Base-by-base conservation (phyloP, 2,329 filamentous ascomycete species). In the Apiospora marii region DNA sequence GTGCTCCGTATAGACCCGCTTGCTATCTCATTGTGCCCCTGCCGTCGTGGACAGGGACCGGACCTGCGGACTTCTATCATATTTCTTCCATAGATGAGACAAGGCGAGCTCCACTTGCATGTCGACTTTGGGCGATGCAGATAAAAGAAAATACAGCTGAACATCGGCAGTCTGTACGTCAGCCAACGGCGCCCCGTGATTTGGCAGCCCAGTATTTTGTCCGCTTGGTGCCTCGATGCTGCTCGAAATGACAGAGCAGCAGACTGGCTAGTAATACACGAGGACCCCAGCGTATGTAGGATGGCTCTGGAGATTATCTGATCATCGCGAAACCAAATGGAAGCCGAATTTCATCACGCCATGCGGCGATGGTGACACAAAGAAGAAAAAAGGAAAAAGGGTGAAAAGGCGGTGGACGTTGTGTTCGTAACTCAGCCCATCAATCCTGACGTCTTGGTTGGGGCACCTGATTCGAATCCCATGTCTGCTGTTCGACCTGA, bases 401-500 rank as follows among this genome's bases (percentile, higher is more conserved):
- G 58, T 64, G 58, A 64, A 64, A 64, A 64, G 58, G 58, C 58
- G 58, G 58, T 64, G 58, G 58, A 41, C 58, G 27, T 61, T 37
- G 8, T 30, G 30, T n/a, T 64, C 12, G 58, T 41, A 3, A n/a
- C 58, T 34, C 34, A 64, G 34, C 34, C 46, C 46, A 49, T 64
- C 58, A 37, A 41, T 64, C 58, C 30, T n/a, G 58, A n/a, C n/a
- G 34, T 64, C 58, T 64, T 64, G 34, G 58, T 64, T 64, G 58
- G 58, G 58, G 58, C 58, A 64, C 30, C 34, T 41, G 58, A 61
- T 61, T 61, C 24, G 49, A 53, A 27, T 53, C 30, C 22, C 34
- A 64, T 41, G 58, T n/a, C 58, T n/a, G 14, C 58, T 30, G n/a
- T 64, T 37, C 53, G 53, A 61, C 53, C 53, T 61, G 30, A 61